Percentiles rank a stretch among this genome's conserved stretches.
phyloP scores from a whole-genome alignment of 768 basidiomycete genomes.

The Leccinum ochraceum region DNA sequence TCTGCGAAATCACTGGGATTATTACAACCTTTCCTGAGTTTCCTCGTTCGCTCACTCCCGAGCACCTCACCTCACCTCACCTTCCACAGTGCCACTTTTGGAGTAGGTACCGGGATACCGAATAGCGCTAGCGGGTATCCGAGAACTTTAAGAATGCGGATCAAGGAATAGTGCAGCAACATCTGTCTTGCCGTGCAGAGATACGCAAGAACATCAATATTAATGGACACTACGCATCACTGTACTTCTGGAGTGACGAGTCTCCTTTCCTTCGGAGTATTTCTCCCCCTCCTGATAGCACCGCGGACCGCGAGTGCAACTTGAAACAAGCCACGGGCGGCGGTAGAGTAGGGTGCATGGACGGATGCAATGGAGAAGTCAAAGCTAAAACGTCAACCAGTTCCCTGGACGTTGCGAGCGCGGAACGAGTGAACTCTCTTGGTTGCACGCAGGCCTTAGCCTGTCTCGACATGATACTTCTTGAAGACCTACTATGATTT shows the following conservation, averaged over 20 bases:
- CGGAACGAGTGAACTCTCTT: not conserved
- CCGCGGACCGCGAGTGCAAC: not conserved
- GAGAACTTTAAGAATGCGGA: conserved; percentile 18
- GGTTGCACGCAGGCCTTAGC: not conserved
- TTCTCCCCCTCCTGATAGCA: not conserved
- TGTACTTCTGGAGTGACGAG: not conserved
- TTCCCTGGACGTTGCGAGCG: not conserved
- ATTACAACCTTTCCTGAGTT: not conserved
- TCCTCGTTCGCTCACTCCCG: conserved; percentile 25
- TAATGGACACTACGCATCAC: no score
- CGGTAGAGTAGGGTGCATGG: not conserved
- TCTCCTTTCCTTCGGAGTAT: not conserved
- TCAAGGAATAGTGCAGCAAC: conserved; percentile 22
- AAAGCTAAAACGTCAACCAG: not conserved
- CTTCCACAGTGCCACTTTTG: conserved; percentile 10
- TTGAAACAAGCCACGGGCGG: not conserved
- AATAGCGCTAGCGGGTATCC: conserved; percentile 26
- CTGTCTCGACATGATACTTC: not conserved
- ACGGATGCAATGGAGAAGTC: not conserved
- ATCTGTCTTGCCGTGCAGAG: conserved; percentile 5
- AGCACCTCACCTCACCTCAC: conserved; percentile 20
- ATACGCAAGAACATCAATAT: not conserved
- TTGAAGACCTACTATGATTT: not conserved
- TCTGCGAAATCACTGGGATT: not conserved
- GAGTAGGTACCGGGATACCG: conserved; percentile 23